phyloP scores from a whole-genome alignment of 768 basidiomycete species.

The Sarcomyxa edulis region DNA sequence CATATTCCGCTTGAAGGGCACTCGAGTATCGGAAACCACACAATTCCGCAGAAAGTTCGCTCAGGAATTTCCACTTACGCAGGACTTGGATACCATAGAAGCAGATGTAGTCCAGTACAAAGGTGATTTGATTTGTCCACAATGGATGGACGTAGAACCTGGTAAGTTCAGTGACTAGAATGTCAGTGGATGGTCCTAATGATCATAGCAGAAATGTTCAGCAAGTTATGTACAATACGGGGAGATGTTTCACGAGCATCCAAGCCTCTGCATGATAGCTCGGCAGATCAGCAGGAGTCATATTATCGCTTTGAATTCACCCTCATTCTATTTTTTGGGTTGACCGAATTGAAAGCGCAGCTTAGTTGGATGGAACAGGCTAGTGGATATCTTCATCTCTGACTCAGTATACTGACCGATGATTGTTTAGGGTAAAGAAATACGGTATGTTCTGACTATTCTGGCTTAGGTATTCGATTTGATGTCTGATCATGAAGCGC shows the following conservation, averaged over 20 bases:
- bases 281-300: too few species aligned
- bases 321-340: conserved; percentile 32
- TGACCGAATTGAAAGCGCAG: conserved; percentile 36
- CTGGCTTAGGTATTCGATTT: background rate
- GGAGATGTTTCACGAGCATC: conserved; percentile 1
- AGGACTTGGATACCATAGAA: background rate
- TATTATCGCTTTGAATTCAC: conserved; percentile 21
- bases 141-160: conserved; percentile 5
- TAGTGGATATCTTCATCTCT: conserved; percentile 1
- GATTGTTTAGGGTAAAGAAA: too few species aligned
- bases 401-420: too few species aligned
- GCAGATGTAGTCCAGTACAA: background rate
- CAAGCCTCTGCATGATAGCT: background rate
- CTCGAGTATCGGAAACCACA: conserved; percentile 2
- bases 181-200: too few species aligned
- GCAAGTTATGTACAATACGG: background rate
- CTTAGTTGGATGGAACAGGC: conserved; percentile 35
- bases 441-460: too few species aligned
- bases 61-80: background rate
- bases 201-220: conserved; percentile 4
- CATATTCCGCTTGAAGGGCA: conserved; percentile 1
- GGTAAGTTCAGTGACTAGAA: too few species aligned
- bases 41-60: conserved; percentile 1
- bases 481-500: background rate
- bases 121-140: background rate